Evolutionary conservation across 257 asterid genomes (phyloP), one percentile per base, ranked within the genome.

Genomic region (Parsonsia alboflavescens): DNA sequence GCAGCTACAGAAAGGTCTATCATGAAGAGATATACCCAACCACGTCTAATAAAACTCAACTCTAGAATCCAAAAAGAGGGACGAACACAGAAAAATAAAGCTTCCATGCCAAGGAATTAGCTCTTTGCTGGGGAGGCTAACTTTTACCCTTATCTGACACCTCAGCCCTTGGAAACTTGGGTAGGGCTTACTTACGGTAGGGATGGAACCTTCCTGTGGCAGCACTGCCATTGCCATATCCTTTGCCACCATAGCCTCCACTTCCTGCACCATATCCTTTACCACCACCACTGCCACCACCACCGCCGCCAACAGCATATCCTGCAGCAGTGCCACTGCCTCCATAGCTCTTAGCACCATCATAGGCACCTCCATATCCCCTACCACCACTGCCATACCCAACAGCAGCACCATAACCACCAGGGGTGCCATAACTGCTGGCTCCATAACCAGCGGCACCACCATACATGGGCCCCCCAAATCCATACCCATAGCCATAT

Each of bases 401-500:
- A 75, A 86, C 78, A 30, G 84, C 82, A 72, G 89, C 88, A 30
- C 96, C 91, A 70, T 90, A 92, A 54, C 93, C 91, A 66, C 82
- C 85, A 7, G 93, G 78, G 64, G 86, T 81, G 4, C 89, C 97
- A 76, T 74, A 89, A 19, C 88, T 83, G 73, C 90, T 82, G 62
- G 90, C 87, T 50, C 93, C 96, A 79, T 86, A 93, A 1, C 94
- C 97, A 67, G 85, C 93, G 64, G 85, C 93, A 45, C 94, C 92
- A 22, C 91, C 77, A 26, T 95, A 95, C 97, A 95, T 90, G 50
- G 96, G 86, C 13, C 97, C 97, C 70, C 96, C 95, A 83, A 80
- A 94, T 61, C 99, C 97, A 70, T 84, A 95, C 4, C 99, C 99
- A 81, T 88, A 95, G 7, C 99, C 97, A 53, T 89, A 90, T 28